Base-by-base conservation (phyloP, 2,329 filamentous ascomycete genomes). In the Leptographium radiaticola region DNA sequence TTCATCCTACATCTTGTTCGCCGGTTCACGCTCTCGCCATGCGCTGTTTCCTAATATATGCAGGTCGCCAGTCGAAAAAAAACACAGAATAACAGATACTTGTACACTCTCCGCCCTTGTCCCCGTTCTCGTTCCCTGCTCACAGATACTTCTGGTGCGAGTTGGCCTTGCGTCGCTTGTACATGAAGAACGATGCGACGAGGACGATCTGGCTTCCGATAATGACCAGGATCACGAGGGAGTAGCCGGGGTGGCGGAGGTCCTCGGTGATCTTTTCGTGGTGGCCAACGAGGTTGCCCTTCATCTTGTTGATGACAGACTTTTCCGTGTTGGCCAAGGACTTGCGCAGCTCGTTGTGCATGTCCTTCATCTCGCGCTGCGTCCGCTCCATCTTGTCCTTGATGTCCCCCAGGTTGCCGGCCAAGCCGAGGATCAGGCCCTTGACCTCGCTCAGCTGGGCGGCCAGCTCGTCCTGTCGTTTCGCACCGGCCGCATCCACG, bases 111-210 rank as follows among this genome's bases (percentile, higher is more conserved):
- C 25, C 25, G 25, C 5, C 5, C 25, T 5, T 5, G 25, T 25
- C 25, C 25, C 25, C 25, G 25, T 25, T 25, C 4, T 10, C 34
- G 34, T 13, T 13, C 12, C 13, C 46, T 25, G 18, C 4, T 48
- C 36, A 95, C 65, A 95, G 71, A 68, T 89, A 96, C 72, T 96
- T 96, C 77, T 95, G 95, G n/a, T 88, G 88, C 67, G 82, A 80
- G 59, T 75, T 81, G 42, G 79, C 75, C 69, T 84, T 80, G 64
- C 85, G 83, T 62, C 82, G 79, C 77, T 95, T 95, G 71, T 95
- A 95, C 56, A 83, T 65, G 40, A 88, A 67, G 65, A 90, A 95
- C 1, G 75, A 78, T 2, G 69, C 80, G 0, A 80, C 80, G 36
- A 94, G 72, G 59, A 89, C 65, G 49, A 87, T 64, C 70, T 96